Percentiles rank a stretch among this genome's conserved stretches.
phyloP scores from a whole-genome alignment of 2,329 filamentous ascomycete species.

The Aspergillus glaucus region DNA sequence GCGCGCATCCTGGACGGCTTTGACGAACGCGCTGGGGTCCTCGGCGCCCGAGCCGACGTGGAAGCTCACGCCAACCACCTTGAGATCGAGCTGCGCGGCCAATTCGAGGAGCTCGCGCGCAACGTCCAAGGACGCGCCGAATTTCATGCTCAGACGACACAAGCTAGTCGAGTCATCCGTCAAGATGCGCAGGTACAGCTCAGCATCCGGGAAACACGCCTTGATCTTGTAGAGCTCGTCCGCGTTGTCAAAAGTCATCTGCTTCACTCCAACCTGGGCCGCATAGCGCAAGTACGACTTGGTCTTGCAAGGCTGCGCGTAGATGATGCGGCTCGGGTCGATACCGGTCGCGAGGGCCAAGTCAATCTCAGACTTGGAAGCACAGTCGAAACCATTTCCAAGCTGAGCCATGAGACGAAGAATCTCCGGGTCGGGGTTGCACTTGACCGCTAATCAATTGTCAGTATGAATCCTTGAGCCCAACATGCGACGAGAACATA shows the following conservation, averaged over 20 bases:
- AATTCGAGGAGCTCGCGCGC: conserved; percentile 70
- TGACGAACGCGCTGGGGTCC: conserved; percentile 83
- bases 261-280: conserved; percentile 74
- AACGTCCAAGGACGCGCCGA: conserved; percentile 81
- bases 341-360: conserved; percentile 77
- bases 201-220: conserved; percentile 78
- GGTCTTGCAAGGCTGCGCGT: conserved; percentile 98
- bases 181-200: conserved; percentile 88
- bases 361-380: conserved; percentile 95
- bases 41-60: conserved; percentile 95
- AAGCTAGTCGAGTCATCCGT: conserved; percentile 94
- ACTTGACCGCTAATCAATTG: conserved; percentile 73
- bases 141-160: conserved; percentile 95
- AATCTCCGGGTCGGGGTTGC: conserved; percentile 89
- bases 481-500: conserved; percentile 41
- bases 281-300: conserved; percentile 95
- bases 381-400: conserved; percentile 95
- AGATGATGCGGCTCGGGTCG: conserved; percentile 88
- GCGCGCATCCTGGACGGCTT: conserved; percentile 84
- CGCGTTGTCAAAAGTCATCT: conserved; percentile 99
- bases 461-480: conserved; percentile 1
- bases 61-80: conserved; percentile 94
- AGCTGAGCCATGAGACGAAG: conserved; percentile 80
- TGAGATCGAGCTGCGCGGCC: conserved; percentile 75
- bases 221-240: conserved; percentile 98